Evolutionary conservation across 1,139 yeast species (phyloP).

Genomic region (Pichia cactophila): DNA sequence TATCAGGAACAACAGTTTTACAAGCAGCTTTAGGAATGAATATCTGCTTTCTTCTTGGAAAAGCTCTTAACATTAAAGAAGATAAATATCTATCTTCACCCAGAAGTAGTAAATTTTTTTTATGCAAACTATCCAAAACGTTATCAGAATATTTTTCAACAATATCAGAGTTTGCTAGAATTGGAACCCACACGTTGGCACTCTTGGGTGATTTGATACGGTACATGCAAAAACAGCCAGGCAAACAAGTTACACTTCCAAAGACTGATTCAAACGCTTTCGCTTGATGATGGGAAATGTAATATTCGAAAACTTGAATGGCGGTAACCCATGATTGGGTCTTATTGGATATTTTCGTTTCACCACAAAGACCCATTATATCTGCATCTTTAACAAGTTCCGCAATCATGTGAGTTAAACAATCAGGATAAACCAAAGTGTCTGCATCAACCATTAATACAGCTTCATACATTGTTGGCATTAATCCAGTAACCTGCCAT

Average conservation of each 20-base stretch:
- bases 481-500: slow-evolving; percentile 82
- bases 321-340: slow-evolving; percentile 84
- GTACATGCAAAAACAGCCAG: slow-evolving; percentile 96
- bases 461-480: slow-evolving; percentile 80
- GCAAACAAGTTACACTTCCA: slow-evolving; percentile 95
- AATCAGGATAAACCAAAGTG: slow-evolving; percentile 85
- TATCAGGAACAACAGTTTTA: slow-evolving; percentile 85
- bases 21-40: slow-evolving; percentile 95
- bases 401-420: slow-evolving; percentile 86
- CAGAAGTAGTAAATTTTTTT: slow-evolving; percentile 75
- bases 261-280: slow-evolving; percentile 95
- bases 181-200: slow-evolving; percentile 92
- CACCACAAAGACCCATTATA: slow-evolving; percentile 96
- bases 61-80: slow-evolving; percentile 83
- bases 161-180: slow-evolving; percentile 90
- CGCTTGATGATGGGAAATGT: slow-evolving; percentile 91
- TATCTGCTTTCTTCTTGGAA: slow-evolving; percentile 89
- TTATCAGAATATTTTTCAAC: slow-evolving; percentile 93
- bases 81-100: slow-evolving; percentile 93
- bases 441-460: slow-evolving; percentile 97
- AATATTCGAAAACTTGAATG: slow-evolving; percentile 94
- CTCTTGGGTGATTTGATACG: slow-evolving; percentile 93
- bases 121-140: slow-evolving; percentile 79
- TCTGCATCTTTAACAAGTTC: slow-evolving; percentile 86
- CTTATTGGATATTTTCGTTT: slow-evolving; percentile 89